These are phyloP conservation scores for Aspergillus novofumigatus DNA, from an alignment of 2,329 filamentous ascomycete genomes.

Conservation along the genomic window DNA sequence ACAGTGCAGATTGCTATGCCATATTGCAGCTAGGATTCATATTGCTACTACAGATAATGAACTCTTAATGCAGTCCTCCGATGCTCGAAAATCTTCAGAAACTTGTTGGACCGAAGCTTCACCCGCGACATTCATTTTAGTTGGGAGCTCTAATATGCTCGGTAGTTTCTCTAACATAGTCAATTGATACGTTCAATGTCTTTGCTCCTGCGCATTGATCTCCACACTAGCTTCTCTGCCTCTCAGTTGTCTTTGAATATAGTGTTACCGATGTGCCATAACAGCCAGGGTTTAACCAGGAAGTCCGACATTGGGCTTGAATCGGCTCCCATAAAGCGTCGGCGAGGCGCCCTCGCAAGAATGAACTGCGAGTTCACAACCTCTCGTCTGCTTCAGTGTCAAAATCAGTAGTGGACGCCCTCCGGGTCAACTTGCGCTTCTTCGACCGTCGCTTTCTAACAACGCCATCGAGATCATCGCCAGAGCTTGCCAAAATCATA, in stretches of 20 bases:
- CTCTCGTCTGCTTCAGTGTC: slow-evolving; percentile 19
- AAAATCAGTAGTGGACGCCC: slow-evolving; percentile 17
- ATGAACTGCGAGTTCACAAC: neutral
- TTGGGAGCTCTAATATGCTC: neutral
- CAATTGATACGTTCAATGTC: neutral
- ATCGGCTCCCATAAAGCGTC: neutral
- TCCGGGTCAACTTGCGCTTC: slow-evolving; percentile 21
- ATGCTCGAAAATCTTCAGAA: neutral
- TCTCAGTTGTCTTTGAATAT: neutral
- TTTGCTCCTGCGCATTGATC: neutral
- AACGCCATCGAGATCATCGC: slow-evolving; percentile 18
- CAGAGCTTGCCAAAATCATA: slow-evolving; percentile 19
- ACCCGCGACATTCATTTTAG: neutral
- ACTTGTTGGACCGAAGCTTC: neutral
- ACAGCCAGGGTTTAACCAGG: neutral
- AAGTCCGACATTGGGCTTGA: neutral
- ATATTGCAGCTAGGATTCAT: neutral
- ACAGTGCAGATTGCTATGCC: neutral
- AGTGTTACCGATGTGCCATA: neutral
- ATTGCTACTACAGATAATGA: neutral
- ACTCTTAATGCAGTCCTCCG: neutral
- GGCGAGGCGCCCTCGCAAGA: too few species aligned
- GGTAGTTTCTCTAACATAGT: neutral
- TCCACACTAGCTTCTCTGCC: neutral
- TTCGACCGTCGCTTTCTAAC: slow-evolving; percentile 20